Evolutionary conservation across 108 stramenopile genomes (phyloP).

Genomic region (Hondaea fermentalgiana): DNA sequence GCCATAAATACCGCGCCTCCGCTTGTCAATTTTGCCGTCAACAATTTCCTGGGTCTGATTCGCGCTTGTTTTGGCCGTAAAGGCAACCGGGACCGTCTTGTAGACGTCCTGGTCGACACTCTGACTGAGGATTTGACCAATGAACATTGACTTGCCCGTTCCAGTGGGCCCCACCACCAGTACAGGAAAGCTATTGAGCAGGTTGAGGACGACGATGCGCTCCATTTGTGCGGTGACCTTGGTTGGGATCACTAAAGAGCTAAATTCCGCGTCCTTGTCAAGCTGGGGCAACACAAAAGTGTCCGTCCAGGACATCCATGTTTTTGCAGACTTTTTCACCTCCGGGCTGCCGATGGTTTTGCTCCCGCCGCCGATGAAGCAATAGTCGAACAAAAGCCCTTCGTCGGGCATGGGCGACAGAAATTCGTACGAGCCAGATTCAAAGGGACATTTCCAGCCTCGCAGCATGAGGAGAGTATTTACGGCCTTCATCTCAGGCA

Average conservation of each 20-base stretch:
- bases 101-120: slow-evolving; percentile 28
- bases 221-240: slow-evolving; percentile 47
- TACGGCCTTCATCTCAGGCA: background rate
- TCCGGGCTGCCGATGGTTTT: slow-evolving; percentile 15
- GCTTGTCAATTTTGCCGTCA: slow-evolving; percentile 52
- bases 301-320: slow-evolving; percentile 50
- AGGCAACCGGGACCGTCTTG: slow-evolving; percentile 40
- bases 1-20: slow-evolving; percentile 49
- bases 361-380: slow-evolving; percentile 32
- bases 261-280: slow-evolving; percentile 37
- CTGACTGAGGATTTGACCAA: slow-evolving; percentile 38
- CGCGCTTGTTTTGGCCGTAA: slow-evolving; percentile 49
- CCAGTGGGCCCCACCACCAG: slow-evolving; percentile 53
- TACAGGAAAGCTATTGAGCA: slow-evolving; percentile 34
- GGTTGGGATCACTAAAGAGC: slow-evolving; percentile 48
- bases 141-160: slow-evolving; percentile 51
- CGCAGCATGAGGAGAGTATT: slow-evolving; percentile 28
- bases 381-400: slow-evolving; percentile 41
- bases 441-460: slow-evolving; percentile 29
- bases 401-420: slow-evolving; percentile 19
- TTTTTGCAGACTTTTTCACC: background rate
- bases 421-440: background rate
- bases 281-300: slow-evolving; percentile 41
- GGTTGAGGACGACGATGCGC: slow-evolving; percentile 38
- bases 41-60: slow-evolving; percentile 54